These are phyloP conservation scores for Cryptococcus deneoformans DNA, from an alignment of 1,284 basidiomycete genomes.

Conservation along the genomic window DNA sequence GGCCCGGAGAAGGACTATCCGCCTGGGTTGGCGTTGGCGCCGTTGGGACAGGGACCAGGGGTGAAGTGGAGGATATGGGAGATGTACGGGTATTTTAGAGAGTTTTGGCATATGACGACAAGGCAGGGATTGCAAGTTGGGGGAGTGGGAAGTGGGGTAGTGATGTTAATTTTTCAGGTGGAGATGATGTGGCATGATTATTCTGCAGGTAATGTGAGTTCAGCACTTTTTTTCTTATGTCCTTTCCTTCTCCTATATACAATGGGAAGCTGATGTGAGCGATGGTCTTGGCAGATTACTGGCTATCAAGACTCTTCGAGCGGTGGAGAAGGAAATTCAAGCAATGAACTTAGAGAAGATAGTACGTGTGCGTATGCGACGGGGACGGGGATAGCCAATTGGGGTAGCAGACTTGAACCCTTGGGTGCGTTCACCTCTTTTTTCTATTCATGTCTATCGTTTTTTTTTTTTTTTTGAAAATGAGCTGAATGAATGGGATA, in stretches of 20 bases:
- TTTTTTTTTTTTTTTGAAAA: not conserved
- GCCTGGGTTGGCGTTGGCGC: slow-evolving; percentile 6
- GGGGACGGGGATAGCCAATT: slow-evolving; percentile 32
- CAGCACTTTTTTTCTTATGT: not conserved
- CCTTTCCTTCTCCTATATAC: not conserved
- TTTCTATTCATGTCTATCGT: not conserved
- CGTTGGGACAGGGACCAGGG: slow-evolving; percentile 14
- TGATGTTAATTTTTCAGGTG: slow-evolving; percentile 23
- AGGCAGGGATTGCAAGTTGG: slow-evolving; percentile 31
- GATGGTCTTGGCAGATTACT: not conserved
- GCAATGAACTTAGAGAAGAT: slow-evolving; percentile 7
- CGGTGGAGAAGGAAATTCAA: not conserved
- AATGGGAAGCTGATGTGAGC: not conserved
- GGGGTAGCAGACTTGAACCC: slow-evolving; percentile 19
- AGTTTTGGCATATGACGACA: slow-evolving; percentile 13
- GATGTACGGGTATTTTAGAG: slow-evolving; percentile 22
- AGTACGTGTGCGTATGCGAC: slow-evolving; percentile 23
- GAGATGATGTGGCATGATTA: slow-evolving; percentile 25
- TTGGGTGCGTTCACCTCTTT: slow-evolving; percentile 17
- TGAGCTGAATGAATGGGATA: slow-evolving; percentile 1
- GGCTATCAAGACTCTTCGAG: slow-evolving; percentile 1
- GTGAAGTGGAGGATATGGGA: slow-evolving; percentile 21
- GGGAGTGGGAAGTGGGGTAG: slow-evolving; percentile 18
- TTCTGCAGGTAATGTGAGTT: slow-evolving; percentile 12
- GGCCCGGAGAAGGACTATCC: slow-evolving; percentile 11